Evolutionary conservation across 1,284 basidiomycete genomes (phyloP).

Genomic region (Ganoderma lucidum): DNA sequence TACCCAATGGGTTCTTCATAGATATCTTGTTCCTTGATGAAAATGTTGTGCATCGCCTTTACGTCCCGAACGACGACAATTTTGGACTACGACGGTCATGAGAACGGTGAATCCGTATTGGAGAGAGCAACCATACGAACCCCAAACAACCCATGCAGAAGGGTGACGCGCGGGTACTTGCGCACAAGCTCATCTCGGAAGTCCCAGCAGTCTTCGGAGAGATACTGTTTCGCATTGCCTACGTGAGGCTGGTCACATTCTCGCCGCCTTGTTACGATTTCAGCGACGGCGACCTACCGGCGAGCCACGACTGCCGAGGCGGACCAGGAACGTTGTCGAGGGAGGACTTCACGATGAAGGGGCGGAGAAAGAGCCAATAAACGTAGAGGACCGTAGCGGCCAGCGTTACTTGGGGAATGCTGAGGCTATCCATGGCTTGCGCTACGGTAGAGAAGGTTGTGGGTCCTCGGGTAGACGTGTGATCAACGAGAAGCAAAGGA

Average conservation of each 20-base stretch:
- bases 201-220: constrained; percentile 24
- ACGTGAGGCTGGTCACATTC: neutral
- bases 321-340: constrained; percentile 30
- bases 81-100: constrained; percentile 5
- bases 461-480: neutral
- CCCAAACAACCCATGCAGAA: constrained; percentile 20
- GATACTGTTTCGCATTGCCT: constrained; percentile 27
- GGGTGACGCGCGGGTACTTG: constrained; percentile 21
- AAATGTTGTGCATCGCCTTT: constrained; percentile 39
- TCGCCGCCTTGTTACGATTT: no score
- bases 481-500: neutral
- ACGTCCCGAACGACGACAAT: constrained; percentile 38
- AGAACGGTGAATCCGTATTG: neutral
- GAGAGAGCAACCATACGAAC: constrained; percentile 10
- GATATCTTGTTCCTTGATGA: constrained; percentile 43
- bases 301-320: constrained; percentile 12
- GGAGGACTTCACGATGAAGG: constrained; percentile 19
- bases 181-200: constrained; percentile 18
- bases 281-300: constrained; percentile 15
- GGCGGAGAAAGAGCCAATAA: constrained; percentile 20
- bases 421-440: constrained; percentile 13
- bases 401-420: constrained; percentile 14
- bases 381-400: constrained; percentile 19
- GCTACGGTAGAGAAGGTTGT: constrained; percentile 6
- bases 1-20: constrained; percentile 38